Evolutionary conservation across 208 protist species (phyloP), one percentile per base, ranked within the genome.

Genomic region (Trypanosoma cruzi): DNA sequence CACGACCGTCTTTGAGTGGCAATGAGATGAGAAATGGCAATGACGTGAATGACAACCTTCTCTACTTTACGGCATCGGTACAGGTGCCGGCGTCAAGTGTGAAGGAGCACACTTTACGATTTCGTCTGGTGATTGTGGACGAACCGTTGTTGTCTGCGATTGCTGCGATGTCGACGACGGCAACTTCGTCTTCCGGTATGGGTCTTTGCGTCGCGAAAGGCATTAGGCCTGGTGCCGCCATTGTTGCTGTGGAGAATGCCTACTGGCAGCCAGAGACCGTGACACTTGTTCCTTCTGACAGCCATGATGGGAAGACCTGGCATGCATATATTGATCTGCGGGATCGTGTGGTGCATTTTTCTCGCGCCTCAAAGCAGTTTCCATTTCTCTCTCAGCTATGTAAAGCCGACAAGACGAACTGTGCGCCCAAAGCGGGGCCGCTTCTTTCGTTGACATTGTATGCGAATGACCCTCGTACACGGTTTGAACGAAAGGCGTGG

Each of bases 401-500:
- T 6, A 67, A 65, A 14, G 14, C 18, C 8, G n/a, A 37, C 4
- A 49, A 22, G 29, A 22, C 7, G 13, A 37, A 65, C 20, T 36
- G 22, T 54, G 36, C 24, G 29, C 28, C 56, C 5, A 26, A 31
- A 16, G 37, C 62, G 14, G 82, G 84, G 3, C 84, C 83, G 46
- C 48, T 90, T 48, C 80, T 90, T 7, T 86, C 84, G 18, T 71
- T 93, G 40, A 82, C 84, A 46, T 78, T 93, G 34, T 93, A 86
- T 54, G 80, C 60, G 28, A 87, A 85, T 65, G 80, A 93, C 61
- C 77, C 77, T 36, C 55, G 64, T n/a, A 52, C 64, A 34, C 46
- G 65, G 58, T 81, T 73, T 57, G 68, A 86, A 58, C 77, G 82
- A 49, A 50, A 66, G 28, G 62, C 26, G 32, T 92, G 86, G 86